These are phyloP conservation scores for Hordeum pubiflorum DNA, from an alignment of 202 grass and related monocot species.

Conservation along the genomic window DNA sequence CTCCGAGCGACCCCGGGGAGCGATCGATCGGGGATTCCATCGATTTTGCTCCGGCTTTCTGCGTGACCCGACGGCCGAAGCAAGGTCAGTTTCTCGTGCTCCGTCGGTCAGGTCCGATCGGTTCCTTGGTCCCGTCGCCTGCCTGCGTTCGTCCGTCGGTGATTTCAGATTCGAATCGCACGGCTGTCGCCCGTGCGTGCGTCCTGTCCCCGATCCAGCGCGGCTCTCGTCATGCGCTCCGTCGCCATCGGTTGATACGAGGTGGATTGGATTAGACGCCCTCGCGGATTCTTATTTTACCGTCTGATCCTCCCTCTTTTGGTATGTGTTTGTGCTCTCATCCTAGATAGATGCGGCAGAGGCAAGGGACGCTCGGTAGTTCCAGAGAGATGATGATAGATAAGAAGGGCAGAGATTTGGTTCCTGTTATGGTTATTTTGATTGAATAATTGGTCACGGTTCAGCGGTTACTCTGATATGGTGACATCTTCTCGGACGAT, in stretches of 20 bases:
- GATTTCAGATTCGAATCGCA: background rate
- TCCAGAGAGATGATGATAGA: background rate
- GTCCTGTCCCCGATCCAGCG: background rate
- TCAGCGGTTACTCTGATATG: too few species aligned
- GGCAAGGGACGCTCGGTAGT: background rate
- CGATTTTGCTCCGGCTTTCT: background rate
- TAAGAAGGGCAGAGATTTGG: background rate
- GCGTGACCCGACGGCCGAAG: background rate
- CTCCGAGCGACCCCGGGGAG: background rate
- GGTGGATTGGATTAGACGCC: conserved; percentile 9
- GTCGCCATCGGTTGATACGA: background rate
- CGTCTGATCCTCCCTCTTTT: background rate
- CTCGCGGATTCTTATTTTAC: background rate
- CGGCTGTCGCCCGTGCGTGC: too few species aligned
- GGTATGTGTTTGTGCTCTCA: background rate
- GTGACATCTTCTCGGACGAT: too few species aligned
- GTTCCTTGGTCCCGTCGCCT: conserved; percentile 14
- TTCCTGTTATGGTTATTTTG: background rate
- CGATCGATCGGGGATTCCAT: too few species aligned
- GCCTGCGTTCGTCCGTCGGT: background rate
- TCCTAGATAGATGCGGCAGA: background rate
- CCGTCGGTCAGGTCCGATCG: background rate
- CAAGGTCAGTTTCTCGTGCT: conserved; percentile 22
- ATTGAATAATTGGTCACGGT: background rate
- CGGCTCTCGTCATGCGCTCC: background rate